Percentiles rank a stretch among this genome's conserved stretches.
Evolutionary conservation across 495 filamentous ascomycete species (phyloP).

Genomic region (Aspergillus coremiiformis): DNA sequence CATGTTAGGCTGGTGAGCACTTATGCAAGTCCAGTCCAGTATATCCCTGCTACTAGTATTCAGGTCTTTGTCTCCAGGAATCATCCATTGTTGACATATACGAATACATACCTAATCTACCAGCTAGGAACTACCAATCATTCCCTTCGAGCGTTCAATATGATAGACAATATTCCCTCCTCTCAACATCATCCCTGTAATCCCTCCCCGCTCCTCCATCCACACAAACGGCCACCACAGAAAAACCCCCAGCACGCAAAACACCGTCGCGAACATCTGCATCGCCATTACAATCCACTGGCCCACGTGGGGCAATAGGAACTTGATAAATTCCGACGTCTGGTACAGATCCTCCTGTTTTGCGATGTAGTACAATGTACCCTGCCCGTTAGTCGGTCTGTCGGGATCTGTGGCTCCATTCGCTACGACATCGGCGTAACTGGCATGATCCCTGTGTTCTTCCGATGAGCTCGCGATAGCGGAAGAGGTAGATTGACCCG

Average conservation of each 20-base stretch:
- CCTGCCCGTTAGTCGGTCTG: constrained; percentile 13
- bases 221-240: constrained; percentile 47
- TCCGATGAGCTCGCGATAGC: no score
- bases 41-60: no score
- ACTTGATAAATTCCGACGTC: constrained; percentile 68
- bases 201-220: constrained; percentile 15
- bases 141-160: neutral
- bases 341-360: constrained; percentile 82
- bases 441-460: neutral
- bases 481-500: neutral
- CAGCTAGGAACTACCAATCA: no score
- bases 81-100: no score
- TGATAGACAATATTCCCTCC: constrained; percentile 21
- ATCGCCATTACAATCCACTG: constrained; percentile 43
- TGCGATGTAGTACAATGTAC: constrained; percentile 56
- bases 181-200: neutral
- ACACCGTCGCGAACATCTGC: constrained; percentile 54
- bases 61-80: no score
- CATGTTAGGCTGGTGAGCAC: no score
- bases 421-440: neutral
- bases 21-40: no score
- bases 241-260: constrained; percentile 53
- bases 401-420: neutral
- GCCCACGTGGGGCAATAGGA: constrained; percentile 40
- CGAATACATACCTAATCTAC: no score